phyloP scores from a whole-genome alignment of 495 filamentous ascomycete genomes.

The Xylona heveae region DNA sequence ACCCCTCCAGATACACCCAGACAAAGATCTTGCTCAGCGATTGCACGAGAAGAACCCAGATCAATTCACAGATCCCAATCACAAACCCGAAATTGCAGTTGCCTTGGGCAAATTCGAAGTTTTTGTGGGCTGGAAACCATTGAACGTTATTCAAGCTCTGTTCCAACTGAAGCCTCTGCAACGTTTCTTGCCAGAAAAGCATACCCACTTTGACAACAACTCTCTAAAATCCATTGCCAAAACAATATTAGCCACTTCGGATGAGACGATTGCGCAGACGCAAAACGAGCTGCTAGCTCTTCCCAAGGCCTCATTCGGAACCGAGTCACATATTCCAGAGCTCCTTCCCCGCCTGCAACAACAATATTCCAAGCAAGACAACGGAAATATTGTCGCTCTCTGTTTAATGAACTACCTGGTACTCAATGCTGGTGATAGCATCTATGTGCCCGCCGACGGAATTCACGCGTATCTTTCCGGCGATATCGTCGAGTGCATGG shows the following conservation, averaged over 20 bases:
- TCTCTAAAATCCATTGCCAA: slow-evolving; percentile 36
- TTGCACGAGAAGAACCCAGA: slow-evolving; percentile 41
- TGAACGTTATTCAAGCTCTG: slow-evolving; percentile 34
- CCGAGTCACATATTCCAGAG: slow-evolving; percentile 33
- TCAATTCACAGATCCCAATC: slow-evolving; percentile 49
- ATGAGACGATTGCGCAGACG: slow-evolving; percentile 25
- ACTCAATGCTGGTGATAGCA: slow-evolving; percentile 39
- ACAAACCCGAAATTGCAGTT: slow-evolving; percentile 70
- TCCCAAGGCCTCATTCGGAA: slow-evolving; percentile 26
- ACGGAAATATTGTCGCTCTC: slow-evolving; percentile 41
- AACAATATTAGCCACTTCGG: slow-evolving; percentile 30
- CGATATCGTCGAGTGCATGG: slow-evolving; percentile 76
- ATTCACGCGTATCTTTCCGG: slow-evolving; percentile 63
- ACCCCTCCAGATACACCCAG: slow-evolving; percentile 61
- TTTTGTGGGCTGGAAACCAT: slow-evolving; percentile 56
- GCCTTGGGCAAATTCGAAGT: slow-evolving; percentile 59
- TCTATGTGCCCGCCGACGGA: slow-evolving; percentile 58
- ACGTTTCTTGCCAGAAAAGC: slow-evolving; percentile 24
- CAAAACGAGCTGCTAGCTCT: slow-evolving; percentile 26
- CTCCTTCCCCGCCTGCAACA: slow-evolving; percentile 40
- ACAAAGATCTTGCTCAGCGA: slow-evolving; percentile 39
- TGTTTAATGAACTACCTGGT: slow-evolving; percentile 56
- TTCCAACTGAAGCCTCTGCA: slow-evolving; percentile 32
- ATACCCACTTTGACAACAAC: slow-evolving; percentile 31
- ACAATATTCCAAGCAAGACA: slow-evolving; percentile 39